Percentiles rank a stretch among this genome's conserved stretches.
These are phyloP conservation scores for Noccaea caerulescens DNA, from an alignment of 345 rosid genomes.

Conservation along the genomic window DNA sequence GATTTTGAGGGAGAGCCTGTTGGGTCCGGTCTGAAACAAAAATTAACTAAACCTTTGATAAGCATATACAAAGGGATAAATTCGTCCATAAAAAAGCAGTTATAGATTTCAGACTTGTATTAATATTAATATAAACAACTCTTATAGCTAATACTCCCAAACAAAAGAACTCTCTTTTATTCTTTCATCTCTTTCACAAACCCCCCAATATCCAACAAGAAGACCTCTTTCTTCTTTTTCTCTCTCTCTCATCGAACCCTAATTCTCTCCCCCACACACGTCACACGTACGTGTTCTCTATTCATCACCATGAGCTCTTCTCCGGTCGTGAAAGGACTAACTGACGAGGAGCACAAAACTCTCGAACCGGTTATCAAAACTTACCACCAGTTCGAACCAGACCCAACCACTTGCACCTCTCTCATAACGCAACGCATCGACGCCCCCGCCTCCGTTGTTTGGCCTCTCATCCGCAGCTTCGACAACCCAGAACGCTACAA, in stretches of 20 bases:
- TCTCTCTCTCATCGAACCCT: conserved; percentile 13
- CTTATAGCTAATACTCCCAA: neutral
- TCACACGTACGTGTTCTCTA: conserved; percentile 20
- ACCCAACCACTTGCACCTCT: conserved; percentile 67
- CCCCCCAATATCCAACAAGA: conserved; percentile 27
- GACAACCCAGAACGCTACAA: conserved; percentile 77
- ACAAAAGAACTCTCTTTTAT: neutral
- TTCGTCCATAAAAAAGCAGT: conserved; percentile 12
- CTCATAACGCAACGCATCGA: conserved; percentile 75
- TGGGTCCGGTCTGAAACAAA: neutral
- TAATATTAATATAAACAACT: neutral
- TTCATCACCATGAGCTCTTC: conserved; percentile 28
- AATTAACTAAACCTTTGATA: no score
- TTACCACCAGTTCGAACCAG: conserved; percentile 60
- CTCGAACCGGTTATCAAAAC: conserved; percentile 58
- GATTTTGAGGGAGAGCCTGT: conserved; percentile 1
- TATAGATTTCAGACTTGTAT: neutral
- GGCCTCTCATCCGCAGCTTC: conserved; percentile 73
- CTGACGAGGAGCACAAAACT: conserved; percentile 52
- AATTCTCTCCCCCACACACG: neutral
- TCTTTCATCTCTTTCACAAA: conserved; percentile 26
- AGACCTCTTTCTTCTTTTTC: neutral
- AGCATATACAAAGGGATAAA: conserved; percentile 10
- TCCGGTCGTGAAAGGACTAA: conserved; percentile 51
- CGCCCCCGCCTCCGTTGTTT: conserved; percentile 61